Base-by-base conservation (phyloP, 192 early-diverging fungal species). In the Backusella luteola region DNA sequence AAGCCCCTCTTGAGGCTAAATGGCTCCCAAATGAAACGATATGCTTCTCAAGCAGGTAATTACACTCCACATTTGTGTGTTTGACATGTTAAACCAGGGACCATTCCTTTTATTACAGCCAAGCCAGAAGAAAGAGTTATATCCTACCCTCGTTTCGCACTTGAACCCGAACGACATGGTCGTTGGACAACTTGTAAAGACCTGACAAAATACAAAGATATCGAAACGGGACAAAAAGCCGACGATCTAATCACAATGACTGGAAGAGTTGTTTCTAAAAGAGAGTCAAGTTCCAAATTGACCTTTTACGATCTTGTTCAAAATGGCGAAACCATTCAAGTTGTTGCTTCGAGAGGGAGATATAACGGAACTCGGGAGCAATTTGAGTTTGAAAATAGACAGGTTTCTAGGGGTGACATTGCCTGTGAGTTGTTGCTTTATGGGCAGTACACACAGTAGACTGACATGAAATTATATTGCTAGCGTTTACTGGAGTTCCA, bases 261-360 rank as follows among this genome's bases (percentile, higher is more conserved):
- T 79, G 93, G 92, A 9, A 87, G 93, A n/a, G 82, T 96, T 26
- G 72, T 78, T 17, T 89, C 87, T 7, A 89, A 89, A 73, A 85
- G 95, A 17, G 92, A 91, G 36, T 91, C 93, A 12, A 90, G 91
- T 72, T 82, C 87, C 74, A 92, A 90, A 59, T 87, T 95, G 46
- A 81, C 92, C 7, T 96, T 95, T 83, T 86, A 89, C 59, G 93
- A 93, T 80, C 34, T 96, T 34, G 79, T 84, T 34, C 87, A 91
- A 29, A 86, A 91, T 74, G 86, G 87, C 4, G 75, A 86, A 23
- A 49, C 75, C 6, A 76, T 94, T 23, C 95, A 96, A 63, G 86
- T 94, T 3, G 89, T 95, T 12, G 83, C 87, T 23, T 93, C 90
- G 23, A 81, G 86, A 49, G 78, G 78, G 69, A 73, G 73, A 19